Evolutionary conservation across 2,329 filamentous ascomycete species (phyloP).

Genomic region (Thelonectria rubi): DNA sequence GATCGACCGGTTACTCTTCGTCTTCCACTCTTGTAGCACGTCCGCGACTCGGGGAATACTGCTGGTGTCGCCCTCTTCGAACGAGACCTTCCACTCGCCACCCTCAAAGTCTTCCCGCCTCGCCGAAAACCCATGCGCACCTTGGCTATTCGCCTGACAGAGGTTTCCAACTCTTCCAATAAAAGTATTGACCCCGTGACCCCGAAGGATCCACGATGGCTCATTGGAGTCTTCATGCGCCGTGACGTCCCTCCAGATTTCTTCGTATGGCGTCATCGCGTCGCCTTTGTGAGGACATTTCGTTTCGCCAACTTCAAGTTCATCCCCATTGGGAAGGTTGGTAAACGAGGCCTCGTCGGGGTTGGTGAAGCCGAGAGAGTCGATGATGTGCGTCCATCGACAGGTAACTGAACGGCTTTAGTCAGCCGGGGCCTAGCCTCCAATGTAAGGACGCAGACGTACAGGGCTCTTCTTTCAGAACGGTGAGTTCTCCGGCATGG

Average conservation of each 20-base stretch:
- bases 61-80: background rate
- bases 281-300: slow-evolving; percentile 27
- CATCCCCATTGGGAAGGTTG: slow-evolving; percentile 35
- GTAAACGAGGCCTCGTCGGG: slow-evolving; percentile 37
- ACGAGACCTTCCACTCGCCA: background rate
- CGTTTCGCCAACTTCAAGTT: slow-evolving; percentile 34
- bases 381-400: slow-evolving; percentile 39
- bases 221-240: slow-evolving; percentile 10
- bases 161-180: slow-evolving; percentile 32
- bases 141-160: slow-evolving; percentile 15
- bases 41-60: background rate
- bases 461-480: slow-evolving; percentile 32
- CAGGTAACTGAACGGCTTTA: slow-evolving; percentile 28
- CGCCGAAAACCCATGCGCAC: slow-evolving; percentile 1
- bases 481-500: slow-evolving; percentile 32
- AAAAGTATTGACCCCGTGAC: slow-evolving; percentile 29
- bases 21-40: background rate
- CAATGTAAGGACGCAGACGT: background rate
- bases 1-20: slow-evolving; percentile 1
- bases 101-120: slow-evolving; percentile 8
- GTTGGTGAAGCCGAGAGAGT: slow-evolving; percentile 30
- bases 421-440: background rate
- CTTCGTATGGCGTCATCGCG: slow-evolving; percentile 31
- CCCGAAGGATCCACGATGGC: slow-evolving; percentile 36
- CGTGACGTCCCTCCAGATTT: slow-evolving; percentile 38